Evolutionary conservation across 805 yeast genomes (phyloP).

Genomic region (Phaffomyces opuntiae): DNA sequence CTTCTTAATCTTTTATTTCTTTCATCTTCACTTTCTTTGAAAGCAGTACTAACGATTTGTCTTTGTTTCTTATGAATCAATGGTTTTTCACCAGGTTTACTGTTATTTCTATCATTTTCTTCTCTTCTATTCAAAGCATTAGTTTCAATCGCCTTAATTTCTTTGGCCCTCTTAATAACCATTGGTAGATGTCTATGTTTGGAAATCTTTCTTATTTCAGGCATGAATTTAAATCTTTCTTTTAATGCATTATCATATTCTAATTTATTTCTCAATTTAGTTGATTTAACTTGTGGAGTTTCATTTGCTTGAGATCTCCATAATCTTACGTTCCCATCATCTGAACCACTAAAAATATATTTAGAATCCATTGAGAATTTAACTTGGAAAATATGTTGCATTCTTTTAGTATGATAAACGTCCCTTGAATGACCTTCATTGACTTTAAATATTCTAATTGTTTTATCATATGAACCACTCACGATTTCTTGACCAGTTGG

Average conservation of each 20-base stretch:
- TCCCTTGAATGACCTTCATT: slow-evolving; percentile 90
- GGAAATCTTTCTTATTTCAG: slow-evolving; percentile 84
- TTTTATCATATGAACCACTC: slow-evolving; percentile 91
- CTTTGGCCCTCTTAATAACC: slow-evolving; percentile 82
- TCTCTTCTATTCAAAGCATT: slow-evolving; percentile 73
- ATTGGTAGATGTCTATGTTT: slow-evolving; percentile 90
- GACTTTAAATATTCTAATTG: slow-evolving; percentile 71
- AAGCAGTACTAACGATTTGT: slow-evolving; percentile 79
- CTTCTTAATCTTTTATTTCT: slow-evolving; percentile 7
- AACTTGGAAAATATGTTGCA: slow-evolving; percentile 89
- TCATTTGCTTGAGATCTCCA: slow-evolving; percentile 91
- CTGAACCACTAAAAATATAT: slow-evolving; percentile 85
- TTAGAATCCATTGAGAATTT: slow-evolving; percentile 84
- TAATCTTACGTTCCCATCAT: slow-evolving; percentile 89
- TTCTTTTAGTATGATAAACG: slow-evolving; percentile 91
- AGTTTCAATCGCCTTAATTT: slow-evolving; percentile 71
- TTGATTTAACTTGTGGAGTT: slow-evolving; percentile 71
- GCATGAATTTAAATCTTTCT: slow-evolving; percentile 92
- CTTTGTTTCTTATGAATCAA: slow-evolving; percentile 70
- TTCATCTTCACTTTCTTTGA: slow-evolving; percentile 38
- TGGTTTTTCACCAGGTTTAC: slow-evolving; percentile 54
- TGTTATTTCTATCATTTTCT: slow-evolving; percentile 73
- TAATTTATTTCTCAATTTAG: slow-evolving; percentile 72
- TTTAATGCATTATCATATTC: slow-evolving; percentile 90
- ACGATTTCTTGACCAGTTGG: slow-evolving; percentile 97